Evolutionary conservation across 306 rosid genomes (phyloP), one percentile per base, ranked within the genome.

Genomic region (Crotalaria pallida): DNA sequence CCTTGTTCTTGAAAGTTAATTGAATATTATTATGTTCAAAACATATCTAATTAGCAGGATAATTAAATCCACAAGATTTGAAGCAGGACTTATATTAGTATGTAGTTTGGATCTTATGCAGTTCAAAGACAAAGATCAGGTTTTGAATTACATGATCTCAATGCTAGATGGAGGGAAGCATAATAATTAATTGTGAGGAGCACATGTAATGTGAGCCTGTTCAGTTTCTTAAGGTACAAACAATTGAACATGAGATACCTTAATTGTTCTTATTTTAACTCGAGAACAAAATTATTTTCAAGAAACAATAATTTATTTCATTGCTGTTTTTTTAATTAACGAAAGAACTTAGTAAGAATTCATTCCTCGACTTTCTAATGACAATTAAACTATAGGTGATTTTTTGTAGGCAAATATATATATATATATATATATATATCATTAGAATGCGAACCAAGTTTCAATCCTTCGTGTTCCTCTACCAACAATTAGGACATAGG

Each of bases 31-130:
- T 56, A 34, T 53, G 29, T 1, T 27, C 27, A 13, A 31, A 29
- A 19, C 19, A 13, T 45, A 8, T 64, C 47, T 51, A 60, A 60
- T 51, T 61, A 0, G 41, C 7, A 74, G 50, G 69, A 48, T 56
- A 21, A 49, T 56, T 11, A 44, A 67, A 51, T 29, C 10, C 2
- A 17, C 10, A 71, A 16, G 67, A 67, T 81, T 55, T 67, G 79
- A 18, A 47, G n/a, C 68, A 62, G 33, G 16, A 38, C 6, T 18
- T 24, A 24, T 49, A 48, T 79, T 24, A n/a, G n/a, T n/a, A 9
- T 77, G 85, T 82, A 55, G 82, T 57, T 71, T 52, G 67, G 77
- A 82, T 82, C 80, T 69, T 31, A 74, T 57, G 78, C 83, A 77
- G 51, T 43, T 78, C 44, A 50, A 77, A 73, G 85, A 77, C 82